Evolutionary conservation across 768 basidiomycete genomes (phyloP).

Genomic region (Russula brevipes): DNA sequence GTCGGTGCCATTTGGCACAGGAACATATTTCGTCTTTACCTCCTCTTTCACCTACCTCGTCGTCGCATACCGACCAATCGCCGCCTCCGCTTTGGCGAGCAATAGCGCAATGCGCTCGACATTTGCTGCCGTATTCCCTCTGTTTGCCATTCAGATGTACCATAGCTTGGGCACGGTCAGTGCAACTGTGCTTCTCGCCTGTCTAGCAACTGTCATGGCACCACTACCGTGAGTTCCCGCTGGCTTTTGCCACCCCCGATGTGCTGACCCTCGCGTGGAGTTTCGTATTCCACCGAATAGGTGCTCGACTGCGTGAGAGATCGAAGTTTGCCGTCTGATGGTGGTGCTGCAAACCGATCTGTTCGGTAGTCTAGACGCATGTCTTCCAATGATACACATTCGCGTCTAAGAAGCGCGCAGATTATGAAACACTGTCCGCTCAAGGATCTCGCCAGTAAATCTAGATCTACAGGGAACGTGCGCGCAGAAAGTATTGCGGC

Average conservation of each 20-base stretch:
- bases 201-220: constrained; percentile 35
- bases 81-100: constrained; percentile 60
- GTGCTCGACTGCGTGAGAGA: constrained; percentile 2
- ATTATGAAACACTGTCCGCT: no score
- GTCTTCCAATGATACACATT: no score
- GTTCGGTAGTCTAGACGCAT: no score
- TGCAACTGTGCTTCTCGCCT: constrained; percentile 37
- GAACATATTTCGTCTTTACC: constrained; percentile 59
- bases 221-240: constrained; percentile 45
- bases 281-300: constrained; percentile 7
- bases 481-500: no score
- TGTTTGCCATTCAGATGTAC: constrained; percentile 39
- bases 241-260: no score
- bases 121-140: constrained; percentile 38
- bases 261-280: not conserved
- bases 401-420: no score
- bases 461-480: no score
- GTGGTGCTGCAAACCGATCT: not conserved
- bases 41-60: constrained; percentile 59
- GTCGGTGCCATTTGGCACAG: constrained; percentile 42
- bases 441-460: no score
- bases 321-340: constrained; percentile 8
- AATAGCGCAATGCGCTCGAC: constrained; percentile 45
- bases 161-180: constrained; percentile 33
- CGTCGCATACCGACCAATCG: constrained; percentile 46